phyloP scores from a whole-genome alignment of 2,329 filamentous ascomycete species.

The Aulographum hederae region DNA sequence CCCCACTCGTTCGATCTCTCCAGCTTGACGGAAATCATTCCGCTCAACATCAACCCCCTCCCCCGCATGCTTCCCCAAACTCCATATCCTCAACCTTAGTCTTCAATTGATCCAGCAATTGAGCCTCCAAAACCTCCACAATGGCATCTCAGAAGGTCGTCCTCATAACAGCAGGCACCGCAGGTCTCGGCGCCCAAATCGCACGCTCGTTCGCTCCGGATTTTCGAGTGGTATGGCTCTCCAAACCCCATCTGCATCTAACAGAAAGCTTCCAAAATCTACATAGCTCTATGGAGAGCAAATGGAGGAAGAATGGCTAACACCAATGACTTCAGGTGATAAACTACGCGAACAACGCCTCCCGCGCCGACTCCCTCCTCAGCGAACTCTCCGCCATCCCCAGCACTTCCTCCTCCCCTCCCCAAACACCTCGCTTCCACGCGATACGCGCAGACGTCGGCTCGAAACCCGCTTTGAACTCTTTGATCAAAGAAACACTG shows the following conservation, averaged over 20 bases:
- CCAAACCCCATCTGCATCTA: no score
- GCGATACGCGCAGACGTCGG: conserved; percentile 27
- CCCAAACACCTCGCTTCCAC: conserved; percentile 19
- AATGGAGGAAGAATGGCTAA: no score
- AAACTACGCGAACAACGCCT: conserved; percentile 27
- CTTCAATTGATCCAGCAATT: not conserved
- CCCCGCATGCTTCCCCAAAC: no score
- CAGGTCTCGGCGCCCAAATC: conserved; percentile 28
- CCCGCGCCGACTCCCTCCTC: conserved; percentile 21
- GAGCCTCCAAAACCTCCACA: not conserved
- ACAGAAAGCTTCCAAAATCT: not conserved
- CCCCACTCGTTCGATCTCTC: no score
- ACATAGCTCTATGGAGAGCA: no score
- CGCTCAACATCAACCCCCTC: no score
- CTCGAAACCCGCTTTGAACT: conserved; percentile 21
- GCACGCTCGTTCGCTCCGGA: conserved; percentile 27
- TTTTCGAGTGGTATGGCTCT: conserved; percentile 21
- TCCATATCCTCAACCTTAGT: no score
- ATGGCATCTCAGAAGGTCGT: conserved; percentile 22
- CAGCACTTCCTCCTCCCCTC: conserved; percentile 8
- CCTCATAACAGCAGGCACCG: conserved; percentile 30
- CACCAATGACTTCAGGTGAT: no score
- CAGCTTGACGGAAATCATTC: no score
- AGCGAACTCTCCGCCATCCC: conserved; percentile 22
- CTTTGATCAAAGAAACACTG: conserved; percentile 40